Percentiles rank a stretch among this genome's conserved stretches.
phyloP scores from a whole-genome alignment of 2,329 filamentous ascomycete species.

The Penicillium sp. region DNA sequence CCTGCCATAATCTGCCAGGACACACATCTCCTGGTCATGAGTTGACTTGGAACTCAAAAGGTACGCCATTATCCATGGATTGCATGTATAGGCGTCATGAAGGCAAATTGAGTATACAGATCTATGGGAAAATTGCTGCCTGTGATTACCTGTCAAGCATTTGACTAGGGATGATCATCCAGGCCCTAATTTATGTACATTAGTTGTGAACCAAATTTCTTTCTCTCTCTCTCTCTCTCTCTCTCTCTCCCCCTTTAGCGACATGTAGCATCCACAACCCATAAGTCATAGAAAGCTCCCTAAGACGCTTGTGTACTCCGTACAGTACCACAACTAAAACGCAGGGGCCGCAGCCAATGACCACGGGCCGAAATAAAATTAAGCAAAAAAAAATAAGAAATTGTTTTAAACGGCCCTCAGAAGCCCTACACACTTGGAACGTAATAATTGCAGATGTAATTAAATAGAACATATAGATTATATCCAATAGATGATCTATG shows the following conservation, averaged over 20 bases:
- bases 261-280: neutral
- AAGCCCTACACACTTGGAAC: neutral
- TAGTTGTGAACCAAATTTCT: neutral
- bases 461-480: neutral
- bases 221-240: neutral
- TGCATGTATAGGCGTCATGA: neutral
- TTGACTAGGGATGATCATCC: neutral
- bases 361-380: slow-evolving; percentile 2
- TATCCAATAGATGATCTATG: too few species aligned
- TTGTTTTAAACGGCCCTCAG: neutral
- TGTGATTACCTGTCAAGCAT: neutral
- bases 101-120: neutral
- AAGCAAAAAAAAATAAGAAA: slow-evolving; percentile 1
- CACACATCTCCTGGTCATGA: neutral
- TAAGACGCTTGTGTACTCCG: neutral
- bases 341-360: slow-evolving; percentile 9
- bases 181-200: neutral
- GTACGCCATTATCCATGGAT: neutral
- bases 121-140: neutral
- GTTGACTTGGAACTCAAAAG: neutral
- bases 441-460: neutral
- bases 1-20: neutral
- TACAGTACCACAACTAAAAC: slow-evolving; percentile 2
- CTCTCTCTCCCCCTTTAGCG: neutral
- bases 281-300: neutral